Percentiles rank a stretch among this genome's conserved stretches.
These are phyloP conservation scores for Aspergillus floridensis DNA, from an alignment of 2,329 filamentous ascomycete genomes.

Conservation along the genomic window DNA sequence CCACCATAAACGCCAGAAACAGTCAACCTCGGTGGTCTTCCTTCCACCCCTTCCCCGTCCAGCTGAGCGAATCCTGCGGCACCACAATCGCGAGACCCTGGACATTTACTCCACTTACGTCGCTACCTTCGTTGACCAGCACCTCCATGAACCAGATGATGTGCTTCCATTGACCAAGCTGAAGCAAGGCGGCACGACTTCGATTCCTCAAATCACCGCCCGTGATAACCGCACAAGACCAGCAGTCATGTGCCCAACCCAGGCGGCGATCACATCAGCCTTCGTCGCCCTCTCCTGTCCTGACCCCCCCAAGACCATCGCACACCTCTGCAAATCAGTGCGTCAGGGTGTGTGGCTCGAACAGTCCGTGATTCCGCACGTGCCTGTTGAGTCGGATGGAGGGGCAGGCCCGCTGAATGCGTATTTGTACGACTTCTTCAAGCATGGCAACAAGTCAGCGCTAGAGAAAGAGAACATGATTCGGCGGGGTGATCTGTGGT, in stretches of 20 bases:
- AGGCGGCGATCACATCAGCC: conserved; percentile 55
- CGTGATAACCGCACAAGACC: conserved; percentile 1
- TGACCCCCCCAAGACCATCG: conserved; percentile 64
- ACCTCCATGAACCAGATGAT: conserved; percentile 55
- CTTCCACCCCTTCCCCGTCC: conserved; percentile 61
- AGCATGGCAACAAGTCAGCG: conserved; percentile 63
- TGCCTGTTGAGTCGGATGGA: conserved; percentile 61
- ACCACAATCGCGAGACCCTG: conserved; percentile 65
- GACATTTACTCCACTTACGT: conserved; percentile 68
- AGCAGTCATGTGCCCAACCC: conserved; percentile 9
- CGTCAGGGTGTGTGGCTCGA: conserved; percentile 72
- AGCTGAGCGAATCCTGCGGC: conserved; percentile 56
- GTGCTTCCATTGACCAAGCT: conserved; percentile 59
- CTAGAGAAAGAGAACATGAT: conserved; percentile 66
- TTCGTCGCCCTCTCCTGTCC: conserved; percentile 65
- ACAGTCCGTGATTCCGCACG: conserved; percentile 67
- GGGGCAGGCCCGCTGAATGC: conserved; percentile 43
- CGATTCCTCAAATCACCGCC: not conserved
- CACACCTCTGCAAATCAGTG: conserved; percentile 64
- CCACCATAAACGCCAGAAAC: conserved; percentile 48
- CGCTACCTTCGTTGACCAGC: conserved; percentile 64
- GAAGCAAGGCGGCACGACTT: conserved; percentile 35
- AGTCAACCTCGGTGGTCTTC: conserved; percentile 62
- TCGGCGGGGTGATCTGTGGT: conserved; percentile 68
- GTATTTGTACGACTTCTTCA: conserved; percentile 70